These are phyloP conservation scores for Tolypocladium guangdongense DNA, from an alignment of 2,329 filamentous ascomycete species.

Conservation along the genomic window DNA sequence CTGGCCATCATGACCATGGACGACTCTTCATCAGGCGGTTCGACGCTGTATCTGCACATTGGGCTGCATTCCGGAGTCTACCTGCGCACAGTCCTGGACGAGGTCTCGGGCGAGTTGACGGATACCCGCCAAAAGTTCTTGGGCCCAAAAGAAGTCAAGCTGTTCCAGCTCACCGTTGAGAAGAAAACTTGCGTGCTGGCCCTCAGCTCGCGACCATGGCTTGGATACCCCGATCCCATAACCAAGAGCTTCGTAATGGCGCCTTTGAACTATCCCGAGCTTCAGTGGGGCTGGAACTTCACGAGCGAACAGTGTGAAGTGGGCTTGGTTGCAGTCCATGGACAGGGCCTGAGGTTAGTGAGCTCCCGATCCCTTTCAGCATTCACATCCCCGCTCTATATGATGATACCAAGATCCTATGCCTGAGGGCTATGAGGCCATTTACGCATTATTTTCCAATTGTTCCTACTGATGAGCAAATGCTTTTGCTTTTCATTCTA, in stretches of 20 bases:
- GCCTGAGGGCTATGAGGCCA: slow-evolving; percentile 44
- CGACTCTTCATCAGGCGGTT: slow-evolving; percentile 81
- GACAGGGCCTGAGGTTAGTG: slow-evolving; percentile 70
- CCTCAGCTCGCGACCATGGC: slow-evolving; percentile 87
- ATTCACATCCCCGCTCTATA: slow-evolving; percentile 15
- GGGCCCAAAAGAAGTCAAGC: slow-evolving; percentile 77
- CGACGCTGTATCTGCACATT: slow-evolving; percentile 88
- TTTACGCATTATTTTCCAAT: slow-evolving; percentile 58
- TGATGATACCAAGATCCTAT: slow-evolving; percentile 58
- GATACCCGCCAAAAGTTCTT: slow-evolving; percentile 93
- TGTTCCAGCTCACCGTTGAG: slow-evolving; percentile 85
- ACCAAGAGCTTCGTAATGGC: slow-evolving; percentile 86
- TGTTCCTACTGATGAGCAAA: slow-evolving; percentile 82
- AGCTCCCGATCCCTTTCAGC: slow-evolving; percentile 1
- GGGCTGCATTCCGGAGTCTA: slow-evolving; percentile 94
- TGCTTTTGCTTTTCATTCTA: slow-evolving; percentile 7
- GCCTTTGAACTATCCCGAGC: slow-evolving; percentile 73
- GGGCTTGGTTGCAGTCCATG: slow-evolving; percentile 89
- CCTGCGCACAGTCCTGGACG: slow-evolving; percentile 86
- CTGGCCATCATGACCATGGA: slow-evolving; percentile 92
- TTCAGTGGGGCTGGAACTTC: slow-evolving; percentile 95
- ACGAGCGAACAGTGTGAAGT: slow-evolving; percentile 89
- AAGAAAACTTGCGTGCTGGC: slow-evolving; percentile 77
- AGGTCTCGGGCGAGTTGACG: slow-evolving; percentile 88
- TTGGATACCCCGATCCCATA: slow-evolving; percentile 83